Conservation (phyloP, 495 filamentous ascomycete species). For the Bathelium albidoporum region DNA sequence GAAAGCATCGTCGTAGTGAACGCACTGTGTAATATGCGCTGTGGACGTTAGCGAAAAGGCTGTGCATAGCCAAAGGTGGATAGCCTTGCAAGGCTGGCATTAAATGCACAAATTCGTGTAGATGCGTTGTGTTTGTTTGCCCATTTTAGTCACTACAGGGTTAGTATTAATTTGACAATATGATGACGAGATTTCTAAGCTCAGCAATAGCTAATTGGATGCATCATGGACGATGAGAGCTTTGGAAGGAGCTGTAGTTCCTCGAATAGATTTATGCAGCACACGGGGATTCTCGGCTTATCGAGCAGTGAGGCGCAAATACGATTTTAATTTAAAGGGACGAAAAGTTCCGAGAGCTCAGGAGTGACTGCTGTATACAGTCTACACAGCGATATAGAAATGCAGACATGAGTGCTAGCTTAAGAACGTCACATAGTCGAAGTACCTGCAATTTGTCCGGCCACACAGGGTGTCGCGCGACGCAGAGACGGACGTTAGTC, state of each 20-base stretch:
- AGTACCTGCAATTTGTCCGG: too few relatives aligned
- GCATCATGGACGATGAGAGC: neutral
- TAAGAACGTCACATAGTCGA: too few relatives aligned
- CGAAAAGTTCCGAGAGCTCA: too few relatives aligned
- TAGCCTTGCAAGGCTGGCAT: neutral
- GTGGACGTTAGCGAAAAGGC: too few relatives aligned
- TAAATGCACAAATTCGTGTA: neutral
- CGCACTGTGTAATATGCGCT: neutral
- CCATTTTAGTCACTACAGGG: neutral
- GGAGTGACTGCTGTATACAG: too few relatives aligned
- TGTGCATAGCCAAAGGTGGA: neutral
- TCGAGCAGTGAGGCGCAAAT: too few relatives aligned
- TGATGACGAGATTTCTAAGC: neutral
- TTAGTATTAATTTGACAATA: neutral
- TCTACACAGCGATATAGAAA: too few relatives aligned
- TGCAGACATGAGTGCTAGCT: too few relatives aligned
- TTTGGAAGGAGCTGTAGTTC: neutral
- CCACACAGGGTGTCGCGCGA: too few relatives aligned
- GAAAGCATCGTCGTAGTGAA: neutral
- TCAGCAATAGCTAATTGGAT: neutral
- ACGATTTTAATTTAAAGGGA: too few relatives aligned
- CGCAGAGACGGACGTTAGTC: too few relatives aligned
- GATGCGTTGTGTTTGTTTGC: neutral
- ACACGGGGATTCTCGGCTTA: neutral
- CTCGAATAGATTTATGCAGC: neutral